Evolutionary conservation across 805 yeast species (phyloP).

Genomic region (Candida methanosorbosa): DNA sequence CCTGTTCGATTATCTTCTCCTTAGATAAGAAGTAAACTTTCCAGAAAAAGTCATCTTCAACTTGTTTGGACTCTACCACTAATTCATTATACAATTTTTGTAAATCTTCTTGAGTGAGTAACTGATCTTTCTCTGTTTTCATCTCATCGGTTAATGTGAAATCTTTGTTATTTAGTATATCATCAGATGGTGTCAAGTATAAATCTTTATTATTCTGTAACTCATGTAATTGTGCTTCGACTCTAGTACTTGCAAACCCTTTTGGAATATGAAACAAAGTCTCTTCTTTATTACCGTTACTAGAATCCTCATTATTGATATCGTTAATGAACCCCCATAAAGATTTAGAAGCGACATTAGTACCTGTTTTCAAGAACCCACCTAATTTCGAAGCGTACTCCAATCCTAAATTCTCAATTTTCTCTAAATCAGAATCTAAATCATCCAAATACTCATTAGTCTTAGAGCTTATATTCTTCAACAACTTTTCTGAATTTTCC

Average conservation of each 20-base stretch:
- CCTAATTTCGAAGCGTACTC: constrained; percentile 50
- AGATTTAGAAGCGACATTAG: constrained; percentile 15
- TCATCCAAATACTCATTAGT: constrained; percentile 63
- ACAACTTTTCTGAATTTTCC: constrained; percentile 15
- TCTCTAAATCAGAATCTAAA: constrained; percentile 66
- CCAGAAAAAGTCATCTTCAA: constrained; percentile 67
- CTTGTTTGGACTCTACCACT: constrained; percentile 47
- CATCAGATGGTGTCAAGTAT: constrained; percentile 25
- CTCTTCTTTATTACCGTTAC: constrained; percentile 25
- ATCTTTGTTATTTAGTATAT: constrained; percentile 25
- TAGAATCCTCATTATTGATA: constrained; percentile 3
- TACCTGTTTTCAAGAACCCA: constrained; percentile 32
- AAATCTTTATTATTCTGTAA: constrained; percentile 41
- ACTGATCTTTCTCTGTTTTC: constrained; percentile 33
- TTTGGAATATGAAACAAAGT: constrained; percentile 37
- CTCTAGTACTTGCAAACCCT: constrained; percentile 38
- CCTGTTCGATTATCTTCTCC: constrained; percentile 47
- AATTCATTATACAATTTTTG: constrained; percentile 48
- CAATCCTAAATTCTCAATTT: constrained; percentile 62
- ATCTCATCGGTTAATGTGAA: constrained; percentile 39
- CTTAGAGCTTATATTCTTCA: constrained; percentile 22
- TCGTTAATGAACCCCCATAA: constrained; percentile 21
- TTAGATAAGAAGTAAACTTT: constrained; percentile 51
- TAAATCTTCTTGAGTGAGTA: constrained; percentile 38
- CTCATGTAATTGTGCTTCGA: constrained; percentile 54